phyloP scores from a whole-genome alignment of 2,329 filamentous ascomycete species.

The Fusarium euwallaceae region DNA sequence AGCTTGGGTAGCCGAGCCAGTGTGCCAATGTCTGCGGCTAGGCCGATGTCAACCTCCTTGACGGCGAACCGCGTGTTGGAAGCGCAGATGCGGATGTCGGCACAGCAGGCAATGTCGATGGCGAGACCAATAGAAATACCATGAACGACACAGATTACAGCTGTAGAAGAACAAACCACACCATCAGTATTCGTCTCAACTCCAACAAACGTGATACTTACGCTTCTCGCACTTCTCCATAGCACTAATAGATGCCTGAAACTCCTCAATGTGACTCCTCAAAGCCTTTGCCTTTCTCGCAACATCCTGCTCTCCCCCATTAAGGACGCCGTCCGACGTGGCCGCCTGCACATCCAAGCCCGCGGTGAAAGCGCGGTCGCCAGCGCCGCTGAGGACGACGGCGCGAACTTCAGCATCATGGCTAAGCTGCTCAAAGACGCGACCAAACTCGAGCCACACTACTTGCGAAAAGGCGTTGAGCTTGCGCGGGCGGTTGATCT shows the following conservation, averaged over 20 bases:
- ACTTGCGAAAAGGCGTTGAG: constrained; percentile 87
- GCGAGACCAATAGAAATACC: constrained; percentile 83
- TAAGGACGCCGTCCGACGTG: constrained; percentile 63
- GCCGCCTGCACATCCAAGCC: constrained; percentile 87
- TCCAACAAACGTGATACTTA: constrained; percentile 54
- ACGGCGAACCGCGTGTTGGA: constrained; percentile 74
- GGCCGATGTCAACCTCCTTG: constrained; percentile 86
- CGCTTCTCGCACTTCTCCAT: constrained; percentile 92
- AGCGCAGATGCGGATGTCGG: constrained; percentile 77
- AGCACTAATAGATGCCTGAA: constrained; percentile 82
- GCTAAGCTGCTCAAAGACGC: constrained; percentile 80
- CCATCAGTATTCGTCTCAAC: constrained; percentile 28
- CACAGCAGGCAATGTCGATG: constrained; percentile 78
- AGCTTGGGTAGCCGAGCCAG: constrained; percentile 79
- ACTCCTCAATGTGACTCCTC: constrained; percentile 79
- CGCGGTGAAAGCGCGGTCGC: constrained; percentile 85
- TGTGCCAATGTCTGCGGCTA: constrained; percentile 85
- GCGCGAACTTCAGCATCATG: constrained; percentile 78
- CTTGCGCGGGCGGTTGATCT: constrained; percentile 89
- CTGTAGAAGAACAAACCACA: constrained; percentile 53
- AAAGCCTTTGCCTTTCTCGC: constrained; percentile 74
- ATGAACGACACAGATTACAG: constrained; percentile 86
- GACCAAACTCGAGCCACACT: constrained; percentile 87
- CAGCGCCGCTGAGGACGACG: constrained; percentile 84
- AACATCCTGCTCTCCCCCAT: constrained; percentile 61